These are phyloP conservation scores for Panicum hallii DNA, from an alignment of 202 grass and related monocot species.

Conservation along the genomic window DNA sequence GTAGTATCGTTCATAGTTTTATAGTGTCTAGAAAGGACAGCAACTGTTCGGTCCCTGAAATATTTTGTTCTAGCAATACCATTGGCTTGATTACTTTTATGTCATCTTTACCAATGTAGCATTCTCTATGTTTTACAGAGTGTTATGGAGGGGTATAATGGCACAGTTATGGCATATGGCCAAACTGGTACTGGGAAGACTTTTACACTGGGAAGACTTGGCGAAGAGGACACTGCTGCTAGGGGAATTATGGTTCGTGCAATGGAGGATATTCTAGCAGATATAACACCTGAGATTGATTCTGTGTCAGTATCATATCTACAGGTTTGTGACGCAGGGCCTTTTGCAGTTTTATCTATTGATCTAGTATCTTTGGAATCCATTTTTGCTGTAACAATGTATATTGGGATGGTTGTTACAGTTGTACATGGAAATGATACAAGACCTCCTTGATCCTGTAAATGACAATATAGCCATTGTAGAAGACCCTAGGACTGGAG, in stretches of 20 bases:
- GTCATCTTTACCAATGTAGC: slow-evolving; percentile 31
- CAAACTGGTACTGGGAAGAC: slow-evolving; percentile 99
- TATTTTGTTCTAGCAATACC: slow-evolving; percentile 23
- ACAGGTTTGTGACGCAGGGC: slow-evolving; percentile 64
- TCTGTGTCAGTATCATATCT: slow-evolving; percentile 92
- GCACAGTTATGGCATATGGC: slow-evolving; percentile 99
- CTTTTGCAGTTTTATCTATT: slow-evolving; percentile 39
- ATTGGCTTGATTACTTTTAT: slow-evolving; percentile 14
- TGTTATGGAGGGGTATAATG: slow-evolving; percentile 99
- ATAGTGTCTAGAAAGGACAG: slow-evolving; percentile 25
- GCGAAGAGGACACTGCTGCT: slow-evolving; percentile 95
- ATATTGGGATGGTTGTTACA: slow-evolving; percentile 42
- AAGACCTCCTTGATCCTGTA: slow-evolving; percentile 95
- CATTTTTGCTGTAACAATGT: not conserved
- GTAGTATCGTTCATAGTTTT: not conserved
- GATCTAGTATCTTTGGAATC: slow-evolving; percentile 8
- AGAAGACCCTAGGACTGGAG: slow-evolving; percentile 96
- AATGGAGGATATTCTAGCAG: slow-evolving; percentile 98
- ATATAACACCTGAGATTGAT: slow-evolving; percentile 79
- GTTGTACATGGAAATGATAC: slow-evolving; percentile 99
- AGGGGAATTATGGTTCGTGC: slow-evolving; percentile 99
- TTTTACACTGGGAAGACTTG: slow-evolving; percentile 98
- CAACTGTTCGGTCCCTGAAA: not conserved
- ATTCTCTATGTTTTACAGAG: slow-evolving; percentile 65
- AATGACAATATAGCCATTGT: slow-evolving; percentile 99